Base-by-base conservation (phyloP, 2,329 filamentous ascomycete species). In the Coniella vitis region DNA sequence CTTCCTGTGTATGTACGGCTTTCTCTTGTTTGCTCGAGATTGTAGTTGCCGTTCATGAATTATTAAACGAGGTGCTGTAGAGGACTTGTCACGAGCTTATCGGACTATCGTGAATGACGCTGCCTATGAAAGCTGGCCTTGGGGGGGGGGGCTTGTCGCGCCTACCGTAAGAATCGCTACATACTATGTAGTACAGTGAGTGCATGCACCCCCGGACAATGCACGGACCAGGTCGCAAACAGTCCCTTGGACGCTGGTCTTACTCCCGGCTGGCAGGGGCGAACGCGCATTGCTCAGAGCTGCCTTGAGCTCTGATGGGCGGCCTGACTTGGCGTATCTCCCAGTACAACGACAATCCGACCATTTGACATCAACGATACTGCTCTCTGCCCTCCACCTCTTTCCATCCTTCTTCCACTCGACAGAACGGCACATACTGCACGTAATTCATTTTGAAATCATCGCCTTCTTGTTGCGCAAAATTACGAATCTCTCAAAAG, bases 371-470 rank as follows among this genome's bases (percentile, higher is more conserved):
- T 17, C 32, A 7, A 38, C 3, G 13, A 17, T 12, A 48, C 40
- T 19, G n/a, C 37, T 35, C 12, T 22, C 10, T 7, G n/a, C 22
- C 16, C 22, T 38, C 3, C 39, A 14, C 17, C 3, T 40, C 16
- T 20, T 20, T 20, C 22, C 9, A 34, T n/a, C n/a, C n/a, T n/a
- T n/a, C n/a, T n/a, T n/a, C n/a, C n/a, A 52, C 68, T 84, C 83
- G 77, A 66, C 7, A 90, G 89, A 65, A 91, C 74, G 50, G 91
- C 75, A 61, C 82, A 86, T 45, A 75, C 75, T 54, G 79, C 69
- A 71, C n/a, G n/a, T n/a, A n/a, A n/a, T n/a, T n/a, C n/a, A n/a
- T n/a, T n/a, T n/a, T n/a, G n/a, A n/a, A n/a, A n/a, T n/a, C n/a
- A n/a, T n/a, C n/a, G n/a, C n/a, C n/a, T n/a, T n/a, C n/a, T n/a